Percentiles rank a stretch among this genome's conserved stretches.
Conservation (phyloP, 495 filamentous ascomycete genomes). For the Penicillium bialowiezense region DNA sequence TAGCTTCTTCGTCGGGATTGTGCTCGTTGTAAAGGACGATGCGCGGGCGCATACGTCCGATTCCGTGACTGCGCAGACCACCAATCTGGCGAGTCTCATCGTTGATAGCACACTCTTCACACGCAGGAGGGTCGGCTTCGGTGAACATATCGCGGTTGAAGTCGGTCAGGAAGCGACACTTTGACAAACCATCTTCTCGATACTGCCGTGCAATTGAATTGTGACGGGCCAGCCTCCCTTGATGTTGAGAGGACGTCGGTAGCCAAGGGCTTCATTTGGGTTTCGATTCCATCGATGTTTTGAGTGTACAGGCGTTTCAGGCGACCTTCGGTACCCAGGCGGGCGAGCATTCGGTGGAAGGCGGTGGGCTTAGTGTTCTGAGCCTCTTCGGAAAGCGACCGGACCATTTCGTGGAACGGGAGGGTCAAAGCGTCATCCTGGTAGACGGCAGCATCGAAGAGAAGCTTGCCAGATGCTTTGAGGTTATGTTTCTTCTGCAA, state of each 20-base stretch:
- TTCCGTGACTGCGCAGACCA: conserved; percentile 89
- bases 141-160: conserved; percentile 80
- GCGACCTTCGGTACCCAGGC: conserved; percentile 81
- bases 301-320: conserved; percentile 92
- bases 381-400: conserved; percentile 73
- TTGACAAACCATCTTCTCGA: conserved; percentile 93
- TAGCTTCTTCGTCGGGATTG: conserved; percentile 93
- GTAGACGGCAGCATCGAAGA: conserved; percentile 98
- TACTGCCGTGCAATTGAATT: conserved; percentile 89
- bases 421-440: conserved; percentile 81
- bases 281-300: conserved; percentile 95
- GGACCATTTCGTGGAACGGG: conserved; percentile 94
- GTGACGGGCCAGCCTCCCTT: conserved; percentile 93
- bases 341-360: conserved; percentile 93
- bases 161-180: conserved; percentile 73
- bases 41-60: conserved; percentile 83
- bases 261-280: conserved; percentile 71
- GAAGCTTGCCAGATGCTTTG: conserved; percentile 89
- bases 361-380: conserved; percentile 74
- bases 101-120: conserved; percentile 67
- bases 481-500: conserved; percentile 81
- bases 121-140: conserved; percentile 80
- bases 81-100: conserved; percentile 75
- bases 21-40: conserved; percentile 98
- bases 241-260: conserved; percentile 69